Percentiles rank a stretch among this genome's conserved stretches.
Evolutionary conservation across 2,329 filamentous ascomycete genomes (phyloP).

Genomic region (Cladophialophora psammophila): DNA sequence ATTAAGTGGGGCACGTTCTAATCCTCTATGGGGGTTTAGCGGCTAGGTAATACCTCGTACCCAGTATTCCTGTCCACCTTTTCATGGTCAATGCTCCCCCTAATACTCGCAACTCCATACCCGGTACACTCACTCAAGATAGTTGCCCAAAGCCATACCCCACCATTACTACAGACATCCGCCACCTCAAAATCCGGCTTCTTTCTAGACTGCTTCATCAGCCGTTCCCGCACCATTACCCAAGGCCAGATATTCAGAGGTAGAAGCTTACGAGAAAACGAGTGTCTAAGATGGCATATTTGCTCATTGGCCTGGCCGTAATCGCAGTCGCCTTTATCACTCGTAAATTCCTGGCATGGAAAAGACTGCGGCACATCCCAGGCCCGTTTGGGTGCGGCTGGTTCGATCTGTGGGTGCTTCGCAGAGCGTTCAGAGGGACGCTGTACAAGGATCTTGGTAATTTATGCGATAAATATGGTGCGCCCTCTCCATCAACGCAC

Average conservation of each 20-base stretch:
- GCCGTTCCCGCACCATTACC: not conserved
- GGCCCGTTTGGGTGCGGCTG: not conserved
- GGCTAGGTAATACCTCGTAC: too few species aligned
- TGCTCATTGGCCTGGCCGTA: not conserved
- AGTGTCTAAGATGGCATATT: not conserved
- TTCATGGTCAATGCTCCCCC: too few species aligned
- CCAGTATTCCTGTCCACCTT: too few species aligned
- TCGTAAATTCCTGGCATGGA: not conserved
- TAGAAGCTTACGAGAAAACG: not conserved
- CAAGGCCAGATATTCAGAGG: not conserved
- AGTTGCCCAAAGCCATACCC: too few species aligned
- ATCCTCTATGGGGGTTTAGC: too few species aligned
- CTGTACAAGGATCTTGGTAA: not conserved
- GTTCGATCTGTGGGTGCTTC: constrained; percentile 10
- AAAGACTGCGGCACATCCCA: constrained; percentile 7
- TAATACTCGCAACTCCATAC: too few species aligned
- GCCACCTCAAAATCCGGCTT: too few species aligned
- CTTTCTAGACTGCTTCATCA: not conserved
- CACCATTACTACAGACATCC: too few species aligned
- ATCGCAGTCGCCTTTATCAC: not conserved
- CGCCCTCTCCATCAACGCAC: not conserved
- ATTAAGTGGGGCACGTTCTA: too few species aligned
- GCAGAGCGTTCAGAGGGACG: not conserved
- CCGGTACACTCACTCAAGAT: too few species aligned
- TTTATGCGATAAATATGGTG: constrained; percentile 8